Base-by-base conservation (phyloP, 257 asterid genomes). In the Solanum arcanum region DNA sequence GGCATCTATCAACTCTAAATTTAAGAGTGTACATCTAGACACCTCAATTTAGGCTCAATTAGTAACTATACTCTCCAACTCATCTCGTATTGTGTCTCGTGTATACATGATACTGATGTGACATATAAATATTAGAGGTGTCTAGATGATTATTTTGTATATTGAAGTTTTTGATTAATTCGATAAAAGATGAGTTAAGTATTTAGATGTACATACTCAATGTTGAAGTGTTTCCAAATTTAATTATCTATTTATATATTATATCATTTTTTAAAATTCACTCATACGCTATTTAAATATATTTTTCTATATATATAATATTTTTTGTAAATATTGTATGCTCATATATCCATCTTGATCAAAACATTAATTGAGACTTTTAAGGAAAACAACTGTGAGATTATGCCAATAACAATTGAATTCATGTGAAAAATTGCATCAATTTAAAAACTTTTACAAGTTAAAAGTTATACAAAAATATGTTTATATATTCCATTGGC, bases 51-150 rank as follows among this genome's bases (percentile, higher is more conserved):
- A 9, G 1, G 3, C 47, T 41, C 14, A 42, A 10, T 3, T 42
- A 9, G 14, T 12, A 11, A 42, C 13, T 42, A 42, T 2, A 42
- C 47, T 9, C n/a, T 20, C 7, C 29, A 60, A 62, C 31, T 23
- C 29, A 3, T 23, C 3, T 7, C 14, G 9, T 49, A 0, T 6
- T 9, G 1, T 0, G 6, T 60, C 6, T 18, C 4, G 5, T 18
- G 12, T 2, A 21, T 7, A 23, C 2, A 2, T 62, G 6, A 62
- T 5, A 11, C 5, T 62, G 7, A 23, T 0, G 29, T 62, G 6
- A 23, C 3, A 23, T 1, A 62, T 62, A 62, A 62, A 62, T 62
- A 23, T 62, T 62, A 2, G 0, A 9, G 15, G 29, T 62, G 7
- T 62, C 0, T 5, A 7, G 15, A 23, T 23, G 6, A 62, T 62